Base-by-base conservation (phyloP, 441 rosid genomes). In the Codiaeum variegatum region DNA sequence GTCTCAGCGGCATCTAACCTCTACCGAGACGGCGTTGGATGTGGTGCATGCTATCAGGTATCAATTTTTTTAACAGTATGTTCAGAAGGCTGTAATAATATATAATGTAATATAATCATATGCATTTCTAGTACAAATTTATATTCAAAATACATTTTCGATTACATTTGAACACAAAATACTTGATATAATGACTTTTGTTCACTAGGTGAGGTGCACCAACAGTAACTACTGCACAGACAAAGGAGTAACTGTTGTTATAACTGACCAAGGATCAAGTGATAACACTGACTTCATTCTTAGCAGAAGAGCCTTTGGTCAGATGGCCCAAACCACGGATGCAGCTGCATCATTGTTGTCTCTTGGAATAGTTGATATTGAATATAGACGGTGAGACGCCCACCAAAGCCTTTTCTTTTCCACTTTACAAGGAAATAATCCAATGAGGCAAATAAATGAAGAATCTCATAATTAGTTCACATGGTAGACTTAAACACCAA, bases 11-110 rank as follows among this genome's bases (percentile, higher is more conserved):
- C 81, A 9, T 86, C 90, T 61, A 84, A 77, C 36, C 92, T 90
- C 76, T 90, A 84, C 61, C 87, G 90, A 6, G 62, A 76, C 56
- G 92, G 92, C 3, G 72, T 88, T 24, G 94, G 94, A 34, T 90
- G 94, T 59, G 92, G 94, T n/a, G 85, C 89, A 74, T 90, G 92
- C 85, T 90, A 85, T 79, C 94, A 87, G 83, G 93, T 87, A 79
- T 28, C 21, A 19, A n/a, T n/a, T n/a, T n/a, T n/a, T n/a, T n/a
- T n/a, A n/a, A n/a, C n/a, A n/a, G n/a, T n/a, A n/a, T n/a, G n/a
- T n/a, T n/a, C n/a, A n/a, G n/a, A n/a, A n/a, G n/a, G n/a, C n/a
- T n/a, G n/a, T n/a, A n/a, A n/a, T n/a, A n/a, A n/a, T n/a, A n/a
- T n/a, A n/a, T n/a, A n/a, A n/a, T n/a, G n/a, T n/a, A n/a, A n/a